Conservation (phyloP, 352 stramenopile genomes). For the Phytophthora fragariae region DNA sequence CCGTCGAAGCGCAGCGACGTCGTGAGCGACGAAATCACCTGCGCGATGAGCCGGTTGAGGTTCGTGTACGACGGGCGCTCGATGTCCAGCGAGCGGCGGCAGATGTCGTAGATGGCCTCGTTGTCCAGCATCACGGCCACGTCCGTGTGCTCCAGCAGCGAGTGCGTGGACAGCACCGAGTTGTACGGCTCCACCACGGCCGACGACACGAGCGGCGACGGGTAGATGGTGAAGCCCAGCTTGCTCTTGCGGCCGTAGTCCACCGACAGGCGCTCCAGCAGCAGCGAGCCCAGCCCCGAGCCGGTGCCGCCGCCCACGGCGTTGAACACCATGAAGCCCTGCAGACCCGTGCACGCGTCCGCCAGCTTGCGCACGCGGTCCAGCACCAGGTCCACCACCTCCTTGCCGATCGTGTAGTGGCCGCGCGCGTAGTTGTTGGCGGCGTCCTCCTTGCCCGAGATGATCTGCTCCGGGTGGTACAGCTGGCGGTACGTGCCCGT, state of each 20-base stretch:
- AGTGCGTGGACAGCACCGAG: conserved; percentile 95
- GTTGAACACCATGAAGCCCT: conserved; percentile 98
- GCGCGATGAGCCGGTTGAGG: conserved; percentile 96
- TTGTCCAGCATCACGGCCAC: conserved; percentile 97
- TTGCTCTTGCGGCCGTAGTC: conserved; percentile 98
- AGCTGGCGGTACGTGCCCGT: conserved; percentile 96
- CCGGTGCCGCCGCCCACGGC: conserved; percentile 97
- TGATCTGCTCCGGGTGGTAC: conserved; percentile 98
- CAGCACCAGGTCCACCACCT: conserved; percentile 97
- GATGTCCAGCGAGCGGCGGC: conserved; percentile 95
- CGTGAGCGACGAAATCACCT: conserved; percentile 97
- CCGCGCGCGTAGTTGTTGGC: conserved; percentile 93
- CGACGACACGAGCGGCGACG: conserved; percentile 95
- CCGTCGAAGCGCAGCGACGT: conserved; percentile 98
- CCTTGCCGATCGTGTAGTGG: conserved; percentile 95
- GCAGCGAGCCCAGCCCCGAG: conserved; percentile 96
- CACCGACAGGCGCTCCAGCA: conserved; percentile 95
- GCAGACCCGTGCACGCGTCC: conserved; percentile 96
- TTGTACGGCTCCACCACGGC: conserved; percentile 99
- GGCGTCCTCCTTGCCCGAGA: conserved; percentile 97
- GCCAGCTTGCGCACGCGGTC: conserved; percentile 97
- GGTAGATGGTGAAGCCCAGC: conserved; percentile 98
- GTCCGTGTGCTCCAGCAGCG: conserved; percentile 97
- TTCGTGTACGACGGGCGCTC: conserved; percentile 96
- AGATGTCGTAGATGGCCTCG: conserved; percentile 97